phyloP scores from a whole-genome alignment of 495 filamentous ascomycete species.

The Lophiostoma macrostomum region DNA sequence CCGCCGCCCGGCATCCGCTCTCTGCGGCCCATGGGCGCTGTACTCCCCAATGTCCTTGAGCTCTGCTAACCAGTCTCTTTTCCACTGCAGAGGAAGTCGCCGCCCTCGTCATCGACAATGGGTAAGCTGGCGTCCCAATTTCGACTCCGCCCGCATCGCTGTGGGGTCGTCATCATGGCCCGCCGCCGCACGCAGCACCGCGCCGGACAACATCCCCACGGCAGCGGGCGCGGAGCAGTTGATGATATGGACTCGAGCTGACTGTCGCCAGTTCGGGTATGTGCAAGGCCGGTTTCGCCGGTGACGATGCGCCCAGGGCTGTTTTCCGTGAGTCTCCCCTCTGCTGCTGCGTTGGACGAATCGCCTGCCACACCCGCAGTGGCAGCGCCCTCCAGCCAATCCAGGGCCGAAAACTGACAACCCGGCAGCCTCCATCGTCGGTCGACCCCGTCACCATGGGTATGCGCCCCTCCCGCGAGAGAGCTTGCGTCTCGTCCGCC shows the following conservation, averaged over 20 bases:
- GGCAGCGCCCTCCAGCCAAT: background rate
- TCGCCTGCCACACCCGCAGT: background rate
- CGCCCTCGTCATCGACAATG: constrained; percentile 99
- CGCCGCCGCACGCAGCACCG: constrained; percentile 17
- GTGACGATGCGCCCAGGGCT: constrained; percentile 99
- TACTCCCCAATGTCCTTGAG: constrained; percentile 29
- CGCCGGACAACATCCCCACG: background rate
- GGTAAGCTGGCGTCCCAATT: constrained; percentile 62
- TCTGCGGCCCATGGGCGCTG: constrained; percentile 3
- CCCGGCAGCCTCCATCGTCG: constrained; percentile 88
- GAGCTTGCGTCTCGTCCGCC: background rate
- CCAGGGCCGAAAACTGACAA: constrained; percentile 31
- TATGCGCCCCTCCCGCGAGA: constrained; percentile 53
- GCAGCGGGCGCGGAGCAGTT: constrained; percentile 10
- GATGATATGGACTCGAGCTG: constrained; percentile 27
- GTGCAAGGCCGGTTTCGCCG: constrained; percentile 99
- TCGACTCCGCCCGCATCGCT: constrained; percentile 19
- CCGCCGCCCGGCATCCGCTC: constrained; percentile 8
- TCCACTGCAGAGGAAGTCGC: constrained; percentile 89
- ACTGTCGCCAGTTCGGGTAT: constrained; percentile 82
- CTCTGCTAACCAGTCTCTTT: constrained; percentile 38
- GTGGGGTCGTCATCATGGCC: constrained; percentile 33
- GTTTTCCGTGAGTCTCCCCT: constrained; percentile 91
- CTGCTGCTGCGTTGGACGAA: background rate
- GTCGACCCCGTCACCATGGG: constrained; percentile 99